phyloP scores from a whole-genome alignment of 2,329 filamentous ascomycete species.

The Penicillium sp. region DNA sequence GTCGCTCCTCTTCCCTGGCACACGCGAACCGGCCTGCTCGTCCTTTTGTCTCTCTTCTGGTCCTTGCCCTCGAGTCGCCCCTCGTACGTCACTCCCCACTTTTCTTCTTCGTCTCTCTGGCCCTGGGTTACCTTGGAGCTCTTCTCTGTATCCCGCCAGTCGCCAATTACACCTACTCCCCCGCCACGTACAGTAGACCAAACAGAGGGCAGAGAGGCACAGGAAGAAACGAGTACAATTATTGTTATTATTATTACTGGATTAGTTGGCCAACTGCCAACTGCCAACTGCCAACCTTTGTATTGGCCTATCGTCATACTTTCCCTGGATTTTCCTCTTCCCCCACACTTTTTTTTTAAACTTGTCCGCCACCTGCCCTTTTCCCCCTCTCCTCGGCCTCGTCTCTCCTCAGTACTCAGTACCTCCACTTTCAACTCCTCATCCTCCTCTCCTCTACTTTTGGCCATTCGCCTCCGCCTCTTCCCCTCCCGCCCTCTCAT shows the following conservation, averaged over 20 bases:
- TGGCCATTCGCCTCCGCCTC: slow-evolving; percentile 7
- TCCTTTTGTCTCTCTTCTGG: slow-evolving; percentile 20
- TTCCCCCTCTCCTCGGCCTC: background rate
- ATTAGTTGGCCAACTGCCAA: background rate
- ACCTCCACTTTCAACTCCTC: background rate
- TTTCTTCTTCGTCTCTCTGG: slow-evolving; percentile 7
- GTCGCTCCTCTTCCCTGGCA: slow-evolving; percentile 22
- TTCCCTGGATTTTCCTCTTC: slow-evolving; percentile 13
- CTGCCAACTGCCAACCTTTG: background rate
- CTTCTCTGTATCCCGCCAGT: slow-evolving; percentile 3
- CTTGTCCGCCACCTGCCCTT: slow-evolving; percentile 7
- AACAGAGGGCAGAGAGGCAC: background rate
- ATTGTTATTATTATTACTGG: background rate
- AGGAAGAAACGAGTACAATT: background rate
- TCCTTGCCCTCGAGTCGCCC: slow-evolving; percentile 26
- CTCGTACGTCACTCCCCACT: slow-evolving; percentile 35
- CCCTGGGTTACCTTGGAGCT: slow-evolving; percentile 9
- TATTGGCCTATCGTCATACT: slow-evolving; percentile 15
- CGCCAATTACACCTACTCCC: slow-evolving; percentile 8
- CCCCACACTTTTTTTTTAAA: slow-evolving; percentile 13
- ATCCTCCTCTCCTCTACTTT: background rate
- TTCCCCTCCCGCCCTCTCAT: slow-evolving; percentile 8
- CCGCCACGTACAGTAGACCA: slow-evolving; percentile 12
- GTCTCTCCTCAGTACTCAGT: background rate
- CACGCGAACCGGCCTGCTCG: slow-evolving; percentile 5